Evolutionary conservation across 148 eudicot genomes (phyloP), one percentile per base, ranked within the genome.

Genomic region (Cornus kousa): DNA sequence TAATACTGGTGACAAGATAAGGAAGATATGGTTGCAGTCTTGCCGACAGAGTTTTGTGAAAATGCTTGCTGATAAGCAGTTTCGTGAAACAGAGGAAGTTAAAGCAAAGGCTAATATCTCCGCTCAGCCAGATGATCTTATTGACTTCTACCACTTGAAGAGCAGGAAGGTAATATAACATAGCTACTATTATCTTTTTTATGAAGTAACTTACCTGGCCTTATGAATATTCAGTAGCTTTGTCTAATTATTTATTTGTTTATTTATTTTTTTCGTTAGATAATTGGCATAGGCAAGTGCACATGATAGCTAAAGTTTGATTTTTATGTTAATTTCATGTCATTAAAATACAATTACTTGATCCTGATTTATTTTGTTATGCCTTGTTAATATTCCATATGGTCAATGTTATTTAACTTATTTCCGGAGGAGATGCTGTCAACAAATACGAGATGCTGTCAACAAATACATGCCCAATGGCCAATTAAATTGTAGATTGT

Each of bases 51-150:
- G 96, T 82, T 95, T 95, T 76, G 94, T 91, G 37, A 88, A 90
- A 75, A 93, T 95, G 98, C 97, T 95, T 83, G 90, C 94, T 31
- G 97, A 95, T 79, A 95, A 95, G 84, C 97, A 95, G 82, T 87
- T 87, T 77, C 93, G 89, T 74, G 98, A 95, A 86, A 90, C 94
- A 66, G 97, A 95, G 80, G 98, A 95, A 83, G 88, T 90, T 74
- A 95, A 89, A 87, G 96, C 94, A 2, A 91, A 91, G 88, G 97
- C 97, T 78, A 94, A 91, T 90, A 83, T 88, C 93, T 74, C 86
- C 78, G 90, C 96, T 33, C 98, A 95, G 79, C 97, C 98, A 67
- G 98, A 95, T 87, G 98, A 95, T 77, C 97, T 93, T 72, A 95
- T 95, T 76, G 98, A 95, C 74, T 95, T 95, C 86, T 95, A 95